Percentiles rank a stretch among this genome's conserved stretches.
These are phyloP conservation scores for Zasmidium cellare DNA, from an alignment of 2,329 filamentous ascomycete genomes.

Conservation along the genomic window DNA sequence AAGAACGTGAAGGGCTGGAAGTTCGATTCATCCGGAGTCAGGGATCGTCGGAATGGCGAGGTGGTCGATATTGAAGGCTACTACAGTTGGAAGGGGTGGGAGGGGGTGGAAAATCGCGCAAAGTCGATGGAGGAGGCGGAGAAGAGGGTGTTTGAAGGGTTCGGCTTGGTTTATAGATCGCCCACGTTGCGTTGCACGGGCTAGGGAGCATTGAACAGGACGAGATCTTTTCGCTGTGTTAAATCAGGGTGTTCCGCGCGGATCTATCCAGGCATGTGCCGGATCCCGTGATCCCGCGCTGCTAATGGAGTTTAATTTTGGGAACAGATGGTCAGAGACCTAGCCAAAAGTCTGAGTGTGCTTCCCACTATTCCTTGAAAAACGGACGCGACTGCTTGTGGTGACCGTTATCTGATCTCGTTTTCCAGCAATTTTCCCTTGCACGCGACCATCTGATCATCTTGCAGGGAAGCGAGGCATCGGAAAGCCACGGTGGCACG, in stretches of 20 bases:
- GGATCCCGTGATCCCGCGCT: too few relatives aligned
- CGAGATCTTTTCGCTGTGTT: not conserved
- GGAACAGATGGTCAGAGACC: too few relatives aligned
- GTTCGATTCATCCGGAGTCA: conserved; percentile 87
- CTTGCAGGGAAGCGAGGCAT: not conserved
- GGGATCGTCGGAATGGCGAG: conserved; percentile 66
- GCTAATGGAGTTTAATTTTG: too few relatives aligned
- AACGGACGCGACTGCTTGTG: too few relatives aligned
- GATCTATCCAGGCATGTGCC: not conserved
- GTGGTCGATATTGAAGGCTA: conserved; percentile 75
- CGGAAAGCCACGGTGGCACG: too few relatives aligned
- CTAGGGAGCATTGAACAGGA: conserved; percentile 19
- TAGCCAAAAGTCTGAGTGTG: too few relatives aligned
- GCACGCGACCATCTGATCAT: not conserved
- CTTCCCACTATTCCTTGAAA: too few relatives aligned
- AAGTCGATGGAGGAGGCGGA: conserved; percentile 71
- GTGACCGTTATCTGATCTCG: not conserved
- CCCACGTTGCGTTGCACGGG: conserved; percentile 48
- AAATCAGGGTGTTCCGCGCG: not conserved
- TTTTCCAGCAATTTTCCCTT: not conserved
- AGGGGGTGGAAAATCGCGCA: conserved; percentile 36
- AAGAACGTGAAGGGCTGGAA: conserved; percentile 72
- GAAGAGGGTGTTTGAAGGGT: conserved; percentile 72
- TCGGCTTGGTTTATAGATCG: conserved; percentile 59
- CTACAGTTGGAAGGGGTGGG: conserved; percentile 67